These are phyloP conservation scores for Trichoderma virens DNA, from an alignment of 495 filamentous ascomycete species.

Conservation along the genomic window DNA sequence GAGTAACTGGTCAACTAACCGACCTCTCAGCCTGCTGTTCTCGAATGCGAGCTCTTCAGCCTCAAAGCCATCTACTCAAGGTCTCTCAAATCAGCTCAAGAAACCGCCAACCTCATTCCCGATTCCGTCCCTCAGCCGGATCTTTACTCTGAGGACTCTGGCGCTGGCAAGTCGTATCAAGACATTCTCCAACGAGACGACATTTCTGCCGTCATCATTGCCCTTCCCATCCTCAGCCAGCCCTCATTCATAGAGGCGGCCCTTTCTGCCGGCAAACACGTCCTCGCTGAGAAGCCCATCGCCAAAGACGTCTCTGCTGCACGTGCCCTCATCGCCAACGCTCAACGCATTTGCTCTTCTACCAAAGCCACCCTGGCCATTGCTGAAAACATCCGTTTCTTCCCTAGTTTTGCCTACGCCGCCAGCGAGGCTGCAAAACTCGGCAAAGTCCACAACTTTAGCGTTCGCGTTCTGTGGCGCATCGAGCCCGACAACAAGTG, in stretches of 20 bases:
- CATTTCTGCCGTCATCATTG: constrained; percentile 62
- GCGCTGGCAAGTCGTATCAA: constrained; percentile 43
- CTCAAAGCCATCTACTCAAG: constrained; percentile 59
- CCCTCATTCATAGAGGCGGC: constrained; percentile 51
- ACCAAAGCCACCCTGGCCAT: constrained; percentile 51
- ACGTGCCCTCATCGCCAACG: constrained; percentile 54
- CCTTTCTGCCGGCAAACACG: constrained; percentile 66
- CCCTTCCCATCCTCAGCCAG: constrained; percentile 55
- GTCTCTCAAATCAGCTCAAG: constrained; percentile 38
- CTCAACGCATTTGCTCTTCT: constrained; percentile 37
- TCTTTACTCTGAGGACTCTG: constrained; percentile 55
- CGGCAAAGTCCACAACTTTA: constrained; percentile 57
- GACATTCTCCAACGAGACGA: constrained; percentile 59
- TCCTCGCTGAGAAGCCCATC: constrained; percentile 77
- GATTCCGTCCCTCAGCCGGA: constrained; percentile 32
- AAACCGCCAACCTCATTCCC: constrained; percentile 27
- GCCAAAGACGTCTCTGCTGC: constrained; percentile 58
- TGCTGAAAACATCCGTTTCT: constrained; percentile 71
- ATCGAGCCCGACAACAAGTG: constrained; percentile 36
- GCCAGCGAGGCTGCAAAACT: constrained; percentile 50
- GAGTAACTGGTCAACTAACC: not conserved
- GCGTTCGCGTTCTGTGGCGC: constrained; percentile 43
- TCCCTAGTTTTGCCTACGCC: constrained; percentile 48
- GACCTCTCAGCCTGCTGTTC: constrained; percentile 39
- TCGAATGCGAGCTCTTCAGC: constrained; percentile 34